Evolutionary conservation across 192 early-diverging fungal species (phyloP), one percentile per base, ranked within the genome.

Genomic region (Dispira parvispora): DNA sequence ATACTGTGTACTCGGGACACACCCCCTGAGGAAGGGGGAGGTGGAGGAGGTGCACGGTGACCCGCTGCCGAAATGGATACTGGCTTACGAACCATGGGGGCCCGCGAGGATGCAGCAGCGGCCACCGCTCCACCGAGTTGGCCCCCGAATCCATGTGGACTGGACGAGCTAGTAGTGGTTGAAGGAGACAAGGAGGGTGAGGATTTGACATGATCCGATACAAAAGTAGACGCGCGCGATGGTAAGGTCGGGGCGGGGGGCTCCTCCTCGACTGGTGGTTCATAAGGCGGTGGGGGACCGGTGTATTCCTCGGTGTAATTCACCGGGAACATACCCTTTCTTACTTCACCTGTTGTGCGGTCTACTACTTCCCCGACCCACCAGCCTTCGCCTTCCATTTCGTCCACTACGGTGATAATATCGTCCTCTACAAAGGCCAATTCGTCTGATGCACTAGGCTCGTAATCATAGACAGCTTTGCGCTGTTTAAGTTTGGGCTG

Each of bases 351-450:
- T 3, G 76, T 70, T 53, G 70, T 67, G 11, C 78, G 73, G 68
- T 89, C 83, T n/a, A 76, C 69, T 11, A 90, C 65, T 70, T 86
- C 83, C 26, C 95, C 95, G 38, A 84, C 74, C 91, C 94, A 95
- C 95, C 95, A 98, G 0, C 94, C 94, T 52, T 89, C 84, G 62
- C 94, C 90, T 4, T 11, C 16, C 45, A 94, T 83, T 67, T 89
- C 88, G 50, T 87, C 83, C 3, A 82, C 76, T 1, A 98, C 86
- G 27, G 81, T 80, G 63, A 98, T 85, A 56, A 94, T 78, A 63
- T 98, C 93, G 4, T 90, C 94, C 61, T 80, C 84, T 18, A 80
- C 76, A 42, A 98, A 78, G 52, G 84, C 67, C 20, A 98, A 77
- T 66, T 98, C 94, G 23, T 85, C 87, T 16, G 78, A 74, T 20